Conservation (phyloP, 208 protist species). For the Acanthamoeba royreba region DNA sequence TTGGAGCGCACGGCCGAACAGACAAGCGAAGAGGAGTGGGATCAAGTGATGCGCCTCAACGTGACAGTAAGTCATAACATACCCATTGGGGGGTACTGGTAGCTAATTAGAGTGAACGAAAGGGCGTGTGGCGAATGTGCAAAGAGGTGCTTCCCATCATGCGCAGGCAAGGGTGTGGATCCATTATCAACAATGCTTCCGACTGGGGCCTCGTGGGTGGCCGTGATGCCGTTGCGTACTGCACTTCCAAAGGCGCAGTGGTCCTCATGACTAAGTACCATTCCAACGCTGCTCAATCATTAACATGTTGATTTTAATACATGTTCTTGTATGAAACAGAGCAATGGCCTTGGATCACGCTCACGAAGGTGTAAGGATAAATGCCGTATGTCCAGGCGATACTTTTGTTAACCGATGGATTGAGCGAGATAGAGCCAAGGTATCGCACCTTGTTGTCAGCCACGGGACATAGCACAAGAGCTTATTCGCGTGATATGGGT, state of each 20-base stretch:
- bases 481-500: too few species aligned
- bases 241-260: slow-evolving; percentile 48
- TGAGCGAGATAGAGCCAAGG: slow-evolving; percentile 45
- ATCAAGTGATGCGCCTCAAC: slow-evolving; percentile 37
- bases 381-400: slow-evolving; percentile 53
- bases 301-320: too few species aligned
- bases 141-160: not conserved
- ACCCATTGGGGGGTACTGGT: too few species aligned
- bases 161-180: not conserved
- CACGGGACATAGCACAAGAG: not conserved
- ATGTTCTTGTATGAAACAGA: too few species aligned
- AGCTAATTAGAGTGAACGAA: too few species aligned
- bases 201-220: slow-evolving; percentile 38
- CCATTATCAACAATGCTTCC: slow-evolving; percentile 48
- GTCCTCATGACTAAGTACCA: slow-evolving; percentile 15
- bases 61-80: not conserved
- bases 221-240: slow-evolving; percentile 42
- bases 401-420: slow-evolving; percentile 51
- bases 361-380: slow-evolving; percentile 33
- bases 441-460: too few species aligned
- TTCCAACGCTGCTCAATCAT: too few species aligned
- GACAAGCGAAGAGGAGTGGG: slow-evolving; percentile 49
- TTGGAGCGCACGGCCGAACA: slow-evolving; percentile 41
- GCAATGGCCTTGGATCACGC: not conserved
- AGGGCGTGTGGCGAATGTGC: slow-evolving; percentile 52